phyloP scores from a whole-genome alignment of 768 basidiomycete genomes.

The Phylloporus rhodoxanthus region DNA sequence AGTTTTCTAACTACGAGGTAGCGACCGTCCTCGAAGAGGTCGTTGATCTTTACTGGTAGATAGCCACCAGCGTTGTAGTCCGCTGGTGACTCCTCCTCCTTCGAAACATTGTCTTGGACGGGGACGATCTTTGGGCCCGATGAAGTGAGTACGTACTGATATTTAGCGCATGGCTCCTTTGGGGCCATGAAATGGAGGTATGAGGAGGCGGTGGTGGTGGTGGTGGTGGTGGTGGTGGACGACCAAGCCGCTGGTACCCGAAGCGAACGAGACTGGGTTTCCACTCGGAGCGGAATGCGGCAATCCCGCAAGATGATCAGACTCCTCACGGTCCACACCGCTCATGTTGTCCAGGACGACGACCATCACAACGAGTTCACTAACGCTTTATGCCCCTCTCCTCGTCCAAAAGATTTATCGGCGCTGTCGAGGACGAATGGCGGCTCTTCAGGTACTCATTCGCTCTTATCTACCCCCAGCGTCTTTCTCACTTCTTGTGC shows the following conservation, averaged over 20 bases:
- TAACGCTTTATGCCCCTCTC: slow-evolving; percentile 14
- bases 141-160: slow-evolving; percentile 68
- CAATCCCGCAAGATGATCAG: not conserved
- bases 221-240: slow-evolving; percentile 1
- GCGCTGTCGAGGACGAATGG: slow-evolving; percentile 83
- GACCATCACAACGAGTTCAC: not conserved
- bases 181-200: slow-evolving; percentile 48
- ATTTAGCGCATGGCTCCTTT: slow-evolving; percentile 61
- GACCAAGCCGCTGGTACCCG: slow-evolving; percentile 6
- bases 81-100: slow-evolving; percentile 79
- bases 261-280: slow-evolving; percentile 12
- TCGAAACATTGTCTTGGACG: slow-evolving; percentile 56
- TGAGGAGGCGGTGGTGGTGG: not conserved
- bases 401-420: slow-evolving; percentile 48
- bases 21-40: slow-evolving; percentile 77
- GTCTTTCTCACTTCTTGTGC: not conserved
- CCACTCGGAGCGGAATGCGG: slow-evolving; percentile 13
- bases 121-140: slow-evolving; percentile 65
- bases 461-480: not conserved
- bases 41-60: slow-evolving; percentile 73
- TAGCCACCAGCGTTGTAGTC: slow-evolving; percentile 82
- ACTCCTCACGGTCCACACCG: not conserved
- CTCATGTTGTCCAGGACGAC: slow-evolving; percentile 1
- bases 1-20: slow-evolving; percentile 88
- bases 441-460: slow-evolving; percentile 61